phyloP scores from a whole-genome alignment of 371 early-diverging fungal genomes.

The Mortierella sp. region DNA sequence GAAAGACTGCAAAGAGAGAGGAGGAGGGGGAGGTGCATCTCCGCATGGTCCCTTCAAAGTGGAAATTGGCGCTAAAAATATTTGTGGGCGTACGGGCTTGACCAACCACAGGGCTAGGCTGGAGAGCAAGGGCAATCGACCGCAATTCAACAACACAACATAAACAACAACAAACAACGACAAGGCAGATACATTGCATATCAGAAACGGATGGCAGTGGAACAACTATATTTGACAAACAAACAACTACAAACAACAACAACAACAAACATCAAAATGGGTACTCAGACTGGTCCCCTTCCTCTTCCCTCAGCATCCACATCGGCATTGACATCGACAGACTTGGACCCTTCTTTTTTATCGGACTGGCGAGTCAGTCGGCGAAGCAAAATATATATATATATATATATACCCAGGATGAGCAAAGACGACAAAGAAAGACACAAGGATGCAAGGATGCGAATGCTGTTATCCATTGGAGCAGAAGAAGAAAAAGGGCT shows the following conservation, averaged over 20 bases:
- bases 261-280: neutral
- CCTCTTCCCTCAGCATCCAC: neutral
- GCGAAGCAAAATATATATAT: neutral
- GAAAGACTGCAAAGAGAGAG: neutral
- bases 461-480: neutral
- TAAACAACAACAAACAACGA: neutral
- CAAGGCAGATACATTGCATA: constrained; percentile 11
- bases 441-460: neutral
- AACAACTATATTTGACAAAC: neutral
- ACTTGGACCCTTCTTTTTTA: neutral
- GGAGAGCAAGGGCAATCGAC: constrained; percentile 15
- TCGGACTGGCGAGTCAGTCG: neutral
- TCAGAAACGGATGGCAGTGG: neutral
- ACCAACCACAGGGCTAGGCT: constrained; percentile 28
- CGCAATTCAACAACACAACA: neutral
- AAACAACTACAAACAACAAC: neutral
- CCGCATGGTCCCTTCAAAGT: constrained; percentile 24
- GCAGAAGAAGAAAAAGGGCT: neutral
- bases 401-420: neutral
- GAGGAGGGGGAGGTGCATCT: neutral
- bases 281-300: neutral
- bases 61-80: constrained; percentile 29
- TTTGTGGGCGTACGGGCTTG: constrained; percentile 15
- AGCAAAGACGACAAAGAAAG: neutral
- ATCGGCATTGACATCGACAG: neutral